Conservation (phyloP, 2,329 filamentous ascomycete species). For the Paraphaeosphaeria minitans region DNA sequence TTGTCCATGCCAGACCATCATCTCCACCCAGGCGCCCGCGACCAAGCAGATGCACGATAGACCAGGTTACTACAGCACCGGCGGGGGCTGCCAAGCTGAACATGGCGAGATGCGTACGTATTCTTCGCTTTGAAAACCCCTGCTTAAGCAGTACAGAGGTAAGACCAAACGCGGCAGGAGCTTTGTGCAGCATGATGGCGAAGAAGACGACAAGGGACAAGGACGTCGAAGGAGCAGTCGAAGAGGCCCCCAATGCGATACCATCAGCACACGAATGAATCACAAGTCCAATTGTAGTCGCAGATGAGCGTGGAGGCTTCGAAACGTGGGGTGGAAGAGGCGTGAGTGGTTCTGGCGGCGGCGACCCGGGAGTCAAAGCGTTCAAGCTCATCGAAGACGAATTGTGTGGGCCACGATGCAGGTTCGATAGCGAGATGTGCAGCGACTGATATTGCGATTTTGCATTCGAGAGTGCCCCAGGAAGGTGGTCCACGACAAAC, state of each 20-base stretch:
- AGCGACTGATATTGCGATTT: constrained; percentile 71
- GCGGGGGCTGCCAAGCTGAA: constrained; percentile 91
- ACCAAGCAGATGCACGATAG: constrained; percentile 75
- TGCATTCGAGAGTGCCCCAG: constrained; percentile 49
- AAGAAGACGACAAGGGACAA: constrained; percentile 91
- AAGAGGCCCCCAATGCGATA: constrained; percentile 92
- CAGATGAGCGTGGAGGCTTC: constrained; percentile 27
- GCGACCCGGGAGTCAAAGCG: constrained; percentile 27
- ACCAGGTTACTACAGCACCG: constrained; percentile 82
- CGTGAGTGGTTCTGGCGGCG: constrained; percentile 27
- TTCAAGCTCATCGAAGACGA: constrained; percentile 45
- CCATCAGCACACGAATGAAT: constrained; percentile 96
- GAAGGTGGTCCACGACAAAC: constrained; percentile 80
- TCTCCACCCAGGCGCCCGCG: constrained; percentile 63
- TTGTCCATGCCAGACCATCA: constrained; percentile 78
- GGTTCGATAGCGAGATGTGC: constrained; percentile 86
- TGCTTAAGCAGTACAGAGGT: constrained; percentile 90
- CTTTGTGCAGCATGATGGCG: constrained; percentile 97
- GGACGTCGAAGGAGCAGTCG: constrained; percentile 60
- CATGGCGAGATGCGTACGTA: constrained; percentile 81
- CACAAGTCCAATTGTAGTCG: constrained; percentile 84
- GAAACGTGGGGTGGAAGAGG: constrained; percentile 11
- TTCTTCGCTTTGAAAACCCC: constrained; percentile 83
- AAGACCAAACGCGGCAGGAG: constrained; percentile 90
- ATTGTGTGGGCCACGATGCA: constrained; percentile 61